Conservation (phyloP, 345 rosid genomes). For the Eutrema heterophyllum region DNA sequence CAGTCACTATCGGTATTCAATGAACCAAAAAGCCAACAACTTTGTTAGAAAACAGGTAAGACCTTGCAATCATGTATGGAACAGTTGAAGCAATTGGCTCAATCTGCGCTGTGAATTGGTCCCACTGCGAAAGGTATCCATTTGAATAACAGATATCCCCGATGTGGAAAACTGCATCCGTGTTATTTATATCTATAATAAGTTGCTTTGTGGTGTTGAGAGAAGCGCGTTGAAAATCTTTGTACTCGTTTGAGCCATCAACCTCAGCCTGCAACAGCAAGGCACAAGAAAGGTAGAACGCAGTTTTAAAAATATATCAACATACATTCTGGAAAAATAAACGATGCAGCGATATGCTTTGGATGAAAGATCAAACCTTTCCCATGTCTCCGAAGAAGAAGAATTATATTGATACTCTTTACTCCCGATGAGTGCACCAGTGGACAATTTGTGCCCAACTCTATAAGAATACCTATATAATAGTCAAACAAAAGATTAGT, state of each 20-base stretch:
- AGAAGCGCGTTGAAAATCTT: conserved; percentile 46
- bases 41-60: background rate
- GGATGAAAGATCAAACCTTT: conserved; percentile 28
- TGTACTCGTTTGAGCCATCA: conserved; percentile 61
- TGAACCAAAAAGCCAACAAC: background rate
- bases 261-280: conserved; percentile 43
- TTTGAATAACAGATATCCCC: conserved; percentile 67
- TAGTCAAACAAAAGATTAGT: background rate
- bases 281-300: background rate
- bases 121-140: conserved; percentile 77
- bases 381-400: conserved; percentile 87
- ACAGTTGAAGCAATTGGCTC: conserved; percentile 70
- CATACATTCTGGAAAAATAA: too few relatives aligned
- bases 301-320: background rate
- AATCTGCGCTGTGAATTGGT: conserved; percentile 62
- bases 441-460: conserved; percentile 50
- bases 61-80: conserved; percentile 76
- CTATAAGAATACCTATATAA: conserved; percentile 53
- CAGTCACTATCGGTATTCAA: background rate
- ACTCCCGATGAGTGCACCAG: conserved; percentile 57
- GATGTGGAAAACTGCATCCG: conserved; percentile 61
- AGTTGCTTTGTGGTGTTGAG: conserved; percentile 65
- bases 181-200: conserved; percentile 44
- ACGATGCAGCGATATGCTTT: too few relatives aligned
- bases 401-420: conserved; percentile 51